Percentiles rank a stretch among this genome's conserved stretches.
These are phyloP conservation scores for Pseudonitzschia multiseries DNA, from an alignment of 108 stramenopile genomes.

Conservation along the genomic window DNA sequence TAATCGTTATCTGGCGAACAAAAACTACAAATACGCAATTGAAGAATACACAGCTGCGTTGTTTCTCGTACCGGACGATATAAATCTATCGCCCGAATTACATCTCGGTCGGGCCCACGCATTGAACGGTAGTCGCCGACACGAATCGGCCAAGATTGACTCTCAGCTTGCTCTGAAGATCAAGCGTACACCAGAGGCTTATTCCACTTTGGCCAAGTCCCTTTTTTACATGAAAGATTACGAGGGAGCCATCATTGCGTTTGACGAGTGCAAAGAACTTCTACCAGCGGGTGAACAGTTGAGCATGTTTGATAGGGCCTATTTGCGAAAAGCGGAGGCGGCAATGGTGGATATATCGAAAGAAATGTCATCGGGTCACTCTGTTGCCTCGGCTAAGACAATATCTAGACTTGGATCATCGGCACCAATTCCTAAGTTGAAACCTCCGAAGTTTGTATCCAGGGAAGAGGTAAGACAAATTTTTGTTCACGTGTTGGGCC, in stretches of 20 bases:
- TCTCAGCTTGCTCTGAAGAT: conserved; percentile 70
- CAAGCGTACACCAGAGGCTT: conserved; percentile 75
- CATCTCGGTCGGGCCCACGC: conserved; percentile 84
- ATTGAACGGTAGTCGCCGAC: conserved; percentile 79
- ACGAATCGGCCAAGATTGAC: conserved; percentile 80
- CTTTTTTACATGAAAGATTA: conserved; percentile 84
- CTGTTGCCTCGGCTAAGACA: conserved; percentile 10
- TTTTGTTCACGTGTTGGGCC: neutral
- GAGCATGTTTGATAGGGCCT: conserved; percentile 84
- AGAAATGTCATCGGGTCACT: conserved; percentile 9
- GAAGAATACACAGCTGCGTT: conserved; percentile 88
- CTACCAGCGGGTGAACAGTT: conserved; percentile 64
- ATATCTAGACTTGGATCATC: conserved; percentile 16
- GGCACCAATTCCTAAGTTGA: conserved; percentile 74
- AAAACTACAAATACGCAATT: conserved; percentile 77
- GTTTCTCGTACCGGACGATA: conserved; percentile 81
- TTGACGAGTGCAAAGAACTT: conserved; percentile 59
- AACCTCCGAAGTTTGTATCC: conserved; percentile 84
- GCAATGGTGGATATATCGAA: conserved; percentile 55
- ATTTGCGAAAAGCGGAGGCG: conserved; percentile 72
- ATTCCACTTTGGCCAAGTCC: conserved; percentile 84
- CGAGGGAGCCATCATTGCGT: conserved; percentile 65
- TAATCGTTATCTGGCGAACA: conserved; percentile 64
- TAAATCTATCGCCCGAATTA: conserved; percentile 73
- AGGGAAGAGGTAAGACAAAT: conserved; percentile 60